A percentile compares a stretch with the other conserved stretches of the same genome.
Evolutionary conservation across 208 protist genomes (phyloP).

Genomic region (Strigomonas galati): DNA sequence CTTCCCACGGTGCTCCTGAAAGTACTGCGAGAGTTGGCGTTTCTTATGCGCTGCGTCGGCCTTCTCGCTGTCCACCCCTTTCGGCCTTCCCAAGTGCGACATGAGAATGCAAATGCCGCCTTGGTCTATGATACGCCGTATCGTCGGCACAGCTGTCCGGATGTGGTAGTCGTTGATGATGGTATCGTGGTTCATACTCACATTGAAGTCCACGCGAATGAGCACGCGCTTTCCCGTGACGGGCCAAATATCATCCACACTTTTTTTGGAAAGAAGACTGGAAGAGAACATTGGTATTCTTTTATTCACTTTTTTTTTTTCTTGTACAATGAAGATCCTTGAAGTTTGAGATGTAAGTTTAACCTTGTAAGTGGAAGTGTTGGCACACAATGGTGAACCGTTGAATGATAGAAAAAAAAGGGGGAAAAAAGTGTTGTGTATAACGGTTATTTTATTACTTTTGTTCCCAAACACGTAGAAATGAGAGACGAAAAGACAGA

Average conservation of each 20-base stretch:
- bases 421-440: no score
- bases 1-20: constrained; percentile 56
- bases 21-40: constrained; percentile 20
- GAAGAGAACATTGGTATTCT: constrained; percentile 23
- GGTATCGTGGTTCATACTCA: constrained; percentile 86
- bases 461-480: no score
- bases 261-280: constrained; percentile 60
- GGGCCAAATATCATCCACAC: constrained; percentile 81
- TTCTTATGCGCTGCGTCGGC: constrained; percentile 27
- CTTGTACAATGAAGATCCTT: not conserved
- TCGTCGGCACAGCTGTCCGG: constrained; percentile 93
- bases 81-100: constrained; percentile 97
- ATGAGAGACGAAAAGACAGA: not conserved
- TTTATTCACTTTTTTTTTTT: constrained; percentile 12
- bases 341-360: no score
- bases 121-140: constrained; percentile 94
- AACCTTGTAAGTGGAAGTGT: no score
- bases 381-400: no score
- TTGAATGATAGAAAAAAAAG: constrained; percentile 13
- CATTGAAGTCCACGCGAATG: constrained; percentile 97
- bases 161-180: constrained; percentile 96
- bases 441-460: no score
- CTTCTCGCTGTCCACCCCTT: constrained; percentile 72
- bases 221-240: constrained; percentile 94
- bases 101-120: constrained; percentile 90